Evolutionary conservation across 441 rosid genomes (phyloP), one percentile per base, ranked within the genome.

Genomic region (Adansonia madagascariensis): DNA sequence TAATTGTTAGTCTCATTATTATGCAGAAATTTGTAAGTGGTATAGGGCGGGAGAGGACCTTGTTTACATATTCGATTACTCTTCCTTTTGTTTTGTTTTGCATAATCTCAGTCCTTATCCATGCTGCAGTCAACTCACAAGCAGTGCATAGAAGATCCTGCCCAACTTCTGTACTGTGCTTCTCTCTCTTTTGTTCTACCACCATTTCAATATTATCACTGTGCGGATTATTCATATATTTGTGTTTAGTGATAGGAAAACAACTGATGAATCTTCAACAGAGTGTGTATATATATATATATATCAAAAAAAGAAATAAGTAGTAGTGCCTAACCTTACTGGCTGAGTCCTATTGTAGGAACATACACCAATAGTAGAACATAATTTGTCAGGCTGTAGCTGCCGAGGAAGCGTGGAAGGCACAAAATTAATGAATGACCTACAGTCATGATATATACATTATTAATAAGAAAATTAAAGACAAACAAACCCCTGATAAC

Each of bases 81-180:
- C 84, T 89, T 63, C 83, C 89, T 84, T 82, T 81, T 17, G 92
- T 90, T 78, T 83, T 24, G 73, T 87, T 87, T 73, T 78, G 84
- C 67, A 27, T 82, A 61, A 90, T 72, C 78, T 81, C 86, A 27
- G 88, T 84, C 78, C 82, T 81, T 87, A 90, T 90, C 90, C 90
- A 87, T 15, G 88, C 81, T 3, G 87, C 87, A 4, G 88, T 89
- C 90, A 88, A 85, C 82, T 91, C 91, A 50, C 94, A 91, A 75
- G 88, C 88, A 61, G 80, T 75, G 77, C 94, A 91, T 80, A 73
- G 2, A 73, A 73, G 56, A 56, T 20, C 53, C 17, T 61, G 57
- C 24, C 46, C 56, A 14, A 60, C 69, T 47, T 41, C 53, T 6
- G 46, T 63, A 35, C 31, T 3, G 39, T 41, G 52, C 35, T 3